Evolutionary conservation across 2,329 filamentous ascomycete genomes (phyloP).

Genomic region (Monilinia fructicola): DNA sequence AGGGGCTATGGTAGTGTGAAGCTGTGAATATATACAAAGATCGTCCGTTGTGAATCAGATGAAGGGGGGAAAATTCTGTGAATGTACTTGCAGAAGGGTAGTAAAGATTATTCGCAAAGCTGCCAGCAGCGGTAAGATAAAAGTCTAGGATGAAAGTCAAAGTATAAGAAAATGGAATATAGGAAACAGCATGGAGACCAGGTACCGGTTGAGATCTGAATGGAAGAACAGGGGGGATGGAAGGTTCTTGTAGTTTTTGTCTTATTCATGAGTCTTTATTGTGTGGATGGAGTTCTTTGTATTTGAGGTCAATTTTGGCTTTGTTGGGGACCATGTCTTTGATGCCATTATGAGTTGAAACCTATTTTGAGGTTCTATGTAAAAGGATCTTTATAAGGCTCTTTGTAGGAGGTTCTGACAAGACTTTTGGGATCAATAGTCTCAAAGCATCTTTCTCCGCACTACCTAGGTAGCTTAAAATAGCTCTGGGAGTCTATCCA

Average conservation of each 20-base stretch:
- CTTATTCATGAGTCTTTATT: constrained; percentile 13
- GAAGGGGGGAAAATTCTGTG: background rate
- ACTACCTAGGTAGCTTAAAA: background rate
- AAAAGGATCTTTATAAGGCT: constrained; percentile 1
- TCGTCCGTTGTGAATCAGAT: constrained; percentile 5
- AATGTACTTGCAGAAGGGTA: constrained; percentile 13
- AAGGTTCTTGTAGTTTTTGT: constrained; percentile 22
- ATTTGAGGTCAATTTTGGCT: background rate
- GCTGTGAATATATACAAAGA: constrained; percentile 18
- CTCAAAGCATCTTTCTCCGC: background rate
- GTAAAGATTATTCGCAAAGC: constrained; percentile 28
- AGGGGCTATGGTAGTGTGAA: background rate
- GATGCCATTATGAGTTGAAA: background rate
- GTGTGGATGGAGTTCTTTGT: constrained; percentile 1
- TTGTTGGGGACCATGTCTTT: constrained; percentile 11
- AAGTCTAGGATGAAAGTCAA: constrained; percentile 13
- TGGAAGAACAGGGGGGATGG: constrained; percentile 2
- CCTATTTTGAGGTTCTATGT: constrained; percentile 10
- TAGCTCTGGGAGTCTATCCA: background rate
- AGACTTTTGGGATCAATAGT: background rate
- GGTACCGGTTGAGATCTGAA: constrained; percentile 10
- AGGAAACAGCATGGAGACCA: constrained; percentile 14
- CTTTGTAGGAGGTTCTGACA: constrained; percentile 9
- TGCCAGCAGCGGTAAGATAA: constrained; percentile 34
- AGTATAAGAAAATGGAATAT: background rate